Percentiles rank a stretch among this genome's conserved stretches.
Conservation (phyloP, 768 basidiomycete species). For the Botryobasidium botryosum region DNA sequence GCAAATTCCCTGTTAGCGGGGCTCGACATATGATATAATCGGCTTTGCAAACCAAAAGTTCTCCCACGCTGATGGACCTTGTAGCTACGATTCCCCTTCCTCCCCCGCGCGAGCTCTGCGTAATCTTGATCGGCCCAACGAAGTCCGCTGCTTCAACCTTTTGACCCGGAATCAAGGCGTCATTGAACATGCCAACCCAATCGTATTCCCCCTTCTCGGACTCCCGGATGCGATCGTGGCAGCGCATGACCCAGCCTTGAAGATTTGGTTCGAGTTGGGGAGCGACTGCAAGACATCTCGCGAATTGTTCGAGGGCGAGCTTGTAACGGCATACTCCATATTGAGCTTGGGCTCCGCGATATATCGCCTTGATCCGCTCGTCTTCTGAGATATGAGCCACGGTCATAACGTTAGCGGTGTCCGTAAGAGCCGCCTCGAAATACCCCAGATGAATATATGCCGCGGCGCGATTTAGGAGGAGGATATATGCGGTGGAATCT, state of each 20-base stretch:
- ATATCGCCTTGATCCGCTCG: constrained; percentile 5
- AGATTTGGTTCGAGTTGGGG: too few species aligned
- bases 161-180: too few species aligned
- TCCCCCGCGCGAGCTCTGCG: constrained; percentile 4
- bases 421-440: not conserved
- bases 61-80: not conserved
- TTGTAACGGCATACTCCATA: constrained; percentile 6
- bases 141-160: constrained; percentile 4
- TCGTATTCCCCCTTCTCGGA: too few species aligned
- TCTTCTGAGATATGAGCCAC: not conserved
- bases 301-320: too few species aligned
- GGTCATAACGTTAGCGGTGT: too few species aligned
- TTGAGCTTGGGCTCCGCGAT: not conserved
- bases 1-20: not conserved
- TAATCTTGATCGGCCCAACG: constrained; percentile 5
- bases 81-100: constrained; percentile 11
- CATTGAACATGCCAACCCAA: too few species aligned
- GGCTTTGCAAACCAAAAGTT: constrained; percentile 9
- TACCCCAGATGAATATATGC: not conserved
- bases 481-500: not conserved
- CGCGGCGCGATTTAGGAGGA: constrained; percentile 2
- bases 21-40: too few species aligned
- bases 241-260: too few species aligned
- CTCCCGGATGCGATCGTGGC: too few species aligned
- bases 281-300: too few species aligned